Conservation (phyloP, 441 rosid species). For the Croton laevigatus region DNA sequence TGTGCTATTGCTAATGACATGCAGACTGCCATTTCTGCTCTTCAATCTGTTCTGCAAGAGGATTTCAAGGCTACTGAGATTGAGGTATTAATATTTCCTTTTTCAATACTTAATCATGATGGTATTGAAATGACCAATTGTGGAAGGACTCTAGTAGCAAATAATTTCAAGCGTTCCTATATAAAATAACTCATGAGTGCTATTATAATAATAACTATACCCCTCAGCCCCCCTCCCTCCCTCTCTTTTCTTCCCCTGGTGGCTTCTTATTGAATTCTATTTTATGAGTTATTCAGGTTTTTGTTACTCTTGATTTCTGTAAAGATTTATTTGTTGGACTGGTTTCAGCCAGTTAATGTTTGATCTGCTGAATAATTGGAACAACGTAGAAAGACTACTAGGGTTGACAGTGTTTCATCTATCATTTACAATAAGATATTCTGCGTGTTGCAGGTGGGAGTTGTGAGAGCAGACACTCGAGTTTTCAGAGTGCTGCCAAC, state of each 20-base stretch:
- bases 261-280: neutral
- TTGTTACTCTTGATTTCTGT: neutral
- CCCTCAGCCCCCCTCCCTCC: no score
- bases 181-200: neutral
- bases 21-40: constrained; percentile 86
- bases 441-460: constrained; percentile 69
- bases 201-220: no score
- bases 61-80: constrained; percentile 98
- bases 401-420: neutral
- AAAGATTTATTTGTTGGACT: neutral
- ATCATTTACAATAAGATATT: neutral
- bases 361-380: neutral
- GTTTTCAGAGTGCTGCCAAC: constrained; percentile 67
- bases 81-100: constrained; percentile 47
- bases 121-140: neutral
- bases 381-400: neutral
- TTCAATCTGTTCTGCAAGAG: constrained; percentile 95
- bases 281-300: neutral
- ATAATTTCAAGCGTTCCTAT: neutral
- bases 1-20: constrained; percentile 10
- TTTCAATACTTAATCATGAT: neutral
- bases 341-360: neutral
- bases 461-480: constrained; percentile 67
- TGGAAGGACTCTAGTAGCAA: neutral
- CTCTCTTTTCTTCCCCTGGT: neutral